Base-by-base conservation (phyloP, 768 basidiomycete genomes). In the Ramaria rubella region DNA sequence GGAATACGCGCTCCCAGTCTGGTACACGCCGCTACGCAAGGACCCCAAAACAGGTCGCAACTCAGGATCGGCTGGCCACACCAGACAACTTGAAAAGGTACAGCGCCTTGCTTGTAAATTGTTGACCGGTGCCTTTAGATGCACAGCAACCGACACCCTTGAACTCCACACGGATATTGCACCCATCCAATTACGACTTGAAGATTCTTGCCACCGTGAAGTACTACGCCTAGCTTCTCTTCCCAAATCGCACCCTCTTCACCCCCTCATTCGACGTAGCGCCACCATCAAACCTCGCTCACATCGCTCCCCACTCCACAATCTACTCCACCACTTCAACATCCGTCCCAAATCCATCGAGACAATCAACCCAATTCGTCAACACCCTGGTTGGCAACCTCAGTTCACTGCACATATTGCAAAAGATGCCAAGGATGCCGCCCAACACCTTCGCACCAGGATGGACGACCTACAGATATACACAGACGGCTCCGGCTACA, bases 1-100 rank as follows among this genome's bases (percentile, higher is more conserved):
- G 49, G 15, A 61, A 0, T 70, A 70, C 36, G 65, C 54, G 0
- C 63, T 59, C 0, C 59, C 64, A 12, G 30, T 65, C 0, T 67
- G 63, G 58, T 60, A 60, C 12, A 57, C 33, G 0, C 43, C 44
- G 21, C 6, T 36, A 0, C 15, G 36, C 21, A 31, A 7, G 2
- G 14, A 7, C 1, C 2, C 6, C 0, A 0, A n/a, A 0, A 29
- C 15, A 1, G 26, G 27, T n/a, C 24, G 4, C 3, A 17, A 30
- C 1, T 42, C 11, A 5, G 61, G 61, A 0, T 51, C 56, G 0
- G 26, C 56, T 6, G 49, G 49, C 0, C 21, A 46, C 3, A 49
- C 49, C 0, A 30, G 29, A 6, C 26, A 38, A 0, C 38, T 68
- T 0, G 17, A 40, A 1, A 31, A 43, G 0, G 49, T 65, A 0